These are phyloP conservation scores for Cladosporium phlei DNA, from an alignment of 2,329 filamentous ascomycete species.

Conservation along the genomic window DNA sequence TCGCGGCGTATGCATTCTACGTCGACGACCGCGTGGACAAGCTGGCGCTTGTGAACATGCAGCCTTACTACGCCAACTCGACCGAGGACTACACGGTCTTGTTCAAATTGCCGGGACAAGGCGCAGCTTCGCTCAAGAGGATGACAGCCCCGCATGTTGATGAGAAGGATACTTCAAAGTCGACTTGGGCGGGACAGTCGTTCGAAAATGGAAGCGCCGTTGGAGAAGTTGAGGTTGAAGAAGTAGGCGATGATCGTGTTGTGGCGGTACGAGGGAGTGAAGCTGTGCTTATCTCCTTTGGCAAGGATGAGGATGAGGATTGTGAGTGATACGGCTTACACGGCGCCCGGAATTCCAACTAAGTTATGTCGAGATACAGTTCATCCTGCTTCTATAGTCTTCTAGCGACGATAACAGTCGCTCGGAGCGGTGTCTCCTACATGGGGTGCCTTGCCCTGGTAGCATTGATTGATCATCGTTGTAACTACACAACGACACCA, in stretches of 20 bases:
- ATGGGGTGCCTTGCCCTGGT: too few relatives aligned
- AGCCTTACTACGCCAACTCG: constrained; percentile 27
- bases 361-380: too few relatives aligned
- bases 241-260: constrained; percentile 18
- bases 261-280: constrained; percentile 27
- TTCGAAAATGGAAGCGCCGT: constrained; percentile 21
- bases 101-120: constrained; percentile 15
- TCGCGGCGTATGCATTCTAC: constrained; percentile 27
- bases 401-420: too few relatives aligned
- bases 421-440: too few relatives aligned
- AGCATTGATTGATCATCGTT: too few relatives aligned
- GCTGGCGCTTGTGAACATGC: constrained; percentile 26
- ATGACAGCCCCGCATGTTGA: constrained; percentile 26
- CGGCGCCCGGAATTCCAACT: too few relatives aligned
- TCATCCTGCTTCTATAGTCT: too few relatives aligned
- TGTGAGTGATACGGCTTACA: too few relatives aligned
- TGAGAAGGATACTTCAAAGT: constrained; percentile 22
- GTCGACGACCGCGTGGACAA: constrained; percentile 22
- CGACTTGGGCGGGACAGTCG: constrained; percentile 29
- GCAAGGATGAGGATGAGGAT: too few relatives aligned
- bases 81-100: constrained; percentile 22
- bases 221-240: constrained; percentile 19
- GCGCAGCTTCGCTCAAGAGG: constrained; percentile 22
- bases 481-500: too few relatives aligned
- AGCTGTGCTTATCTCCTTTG: constrained; percentile 27